Percentiles rank a stretch among this genome's conserved stretches.
Evolutionary conservation across 345 rosid species (phyloP).

Genomic region (Dipteronia dyeriana): DNA sequence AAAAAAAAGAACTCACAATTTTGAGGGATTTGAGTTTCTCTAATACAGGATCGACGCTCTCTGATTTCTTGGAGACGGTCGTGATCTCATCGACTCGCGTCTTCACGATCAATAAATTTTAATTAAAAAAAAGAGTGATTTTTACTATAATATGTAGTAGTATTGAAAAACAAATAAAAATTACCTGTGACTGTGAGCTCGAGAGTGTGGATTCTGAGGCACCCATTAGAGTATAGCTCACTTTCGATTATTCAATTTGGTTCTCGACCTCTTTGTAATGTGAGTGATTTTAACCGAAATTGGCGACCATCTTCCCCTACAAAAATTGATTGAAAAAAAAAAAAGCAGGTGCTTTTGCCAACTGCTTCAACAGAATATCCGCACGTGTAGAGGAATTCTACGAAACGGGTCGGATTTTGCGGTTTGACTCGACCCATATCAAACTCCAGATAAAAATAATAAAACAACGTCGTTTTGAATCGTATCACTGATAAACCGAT

Average conservation of each 20-base stretch:
- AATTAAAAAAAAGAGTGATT: conserved; percentile 1
- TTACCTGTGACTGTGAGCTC: conserved; percentile 56
- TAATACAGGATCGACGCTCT: conserved; percentile 65
- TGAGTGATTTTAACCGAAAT: not conserved
- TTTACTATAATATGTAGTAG: not conserved
- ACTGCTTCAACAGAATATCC: not conserved
- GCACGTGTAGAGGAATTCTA: not conserved
- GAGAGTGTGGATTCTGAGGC: conserved; percentile 50
- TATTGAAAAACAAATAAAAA: conserved; percentile 19
- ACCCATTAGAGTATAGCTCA: conserved; percentile 25
- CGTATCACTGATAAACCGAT: not conserved
- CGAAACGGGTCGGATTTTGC: not conserved
- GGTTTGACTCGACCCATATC: not conserved
- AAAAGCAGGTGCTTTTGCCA: not conserved
- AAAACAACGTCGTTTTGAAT: conserved; percentile 1
- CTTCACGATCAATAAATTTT: conserved; percentile 20
- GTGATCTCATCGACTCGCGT: conserved; percentile 65
- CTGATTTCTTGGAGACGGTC: conserved; percentile 67
- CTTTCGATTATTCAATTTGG: not conserved
- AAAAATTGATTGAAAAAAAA: not conserved
- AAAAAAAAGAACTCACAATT: conserved; percentile 50
- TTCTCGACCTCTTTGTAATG: not conserved
- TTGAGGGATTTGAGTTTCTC: conserved; percentile 78
- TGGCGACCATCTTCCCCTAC: not conserved
- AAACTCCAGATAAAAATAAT: not conserved